These are phyloP conservation scores for Rhytidiadelphus loreus DNA, from an alignment of 225 moss, liverwort and hornwort genomes.

Conservation along the genomic window DNA sequence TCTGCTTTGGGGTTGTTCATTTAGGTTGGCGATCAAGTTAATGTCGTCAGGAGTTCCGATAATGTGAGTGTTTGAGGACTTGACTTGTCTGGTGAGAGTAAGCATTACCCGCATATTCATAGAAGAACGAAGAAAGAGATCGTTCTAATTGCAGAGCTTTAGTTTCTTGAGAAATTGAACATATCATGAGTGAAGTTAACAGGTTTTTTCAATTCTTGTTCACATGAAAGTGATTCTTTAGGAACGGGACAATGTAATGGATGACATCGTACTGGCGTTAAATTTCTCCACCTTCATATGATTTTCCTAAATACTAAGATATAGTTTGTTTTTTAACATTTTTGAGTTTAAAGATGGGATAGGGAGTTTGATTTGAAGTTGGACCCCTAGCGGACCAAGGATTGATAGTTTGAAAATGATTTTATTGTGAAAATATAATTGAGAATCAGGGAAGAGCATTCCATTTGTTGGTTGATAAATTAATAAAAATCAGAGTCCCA, in stretches of 20 bases:
- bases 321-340: background rate
- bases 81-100: background rate
- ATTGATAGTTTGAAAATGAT: background rate
- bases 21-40: constrained; percentile 40
- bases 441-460: background rate
- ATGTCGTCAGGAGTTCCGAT: constrained; percentile 44
- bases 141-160: background rate
- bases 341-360: background rate
- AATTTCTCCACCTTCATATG: background rate
- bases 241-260: background rate
- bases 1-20: constrained; percentile 9
- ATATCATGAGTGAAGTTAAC: background rate
- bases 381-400: too few species aligned
- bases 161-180: background rate
- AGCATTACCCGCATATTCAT: background rate
- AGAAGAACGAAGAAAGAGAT: background rate
- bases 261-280: background rate
- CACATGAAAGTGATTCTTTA: background rate
- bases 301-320: background rate
- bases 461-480: background rate
- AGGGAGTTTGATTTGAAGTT: background rate
- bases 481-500: too few species aligned
- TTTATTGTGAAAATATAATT: background rate
- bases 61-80: constrained; percentile 30
- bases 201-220: background rate